Evolutionary conservation across 352 stramenopile species (phyloP), one percentile per base, ranked within the genome.

Genomic region (Phytophthora brassicae): DNA sequence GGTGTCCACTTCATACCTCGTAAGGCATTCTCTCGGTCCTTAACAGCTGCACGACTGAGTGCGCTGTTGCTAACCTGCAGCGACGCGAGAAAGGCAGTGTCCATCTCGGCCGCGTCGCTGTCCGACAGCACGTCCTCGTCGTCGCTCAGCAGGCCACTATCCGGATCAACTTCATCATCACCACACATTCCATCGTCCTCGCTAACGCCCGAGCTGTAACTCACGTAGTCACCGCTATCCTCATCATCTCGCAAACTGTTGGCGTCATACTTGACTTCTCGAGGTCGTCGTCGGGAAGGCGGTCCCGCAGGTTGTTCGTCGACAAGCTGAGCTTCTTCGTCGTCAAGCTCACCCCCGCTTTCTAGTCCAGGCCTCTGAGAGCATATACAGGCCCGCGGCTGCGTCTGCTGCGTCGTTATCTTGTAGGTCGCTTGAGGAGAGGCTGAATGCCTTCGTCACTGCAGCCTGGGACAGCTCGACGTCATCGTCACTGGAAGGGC

Each of bases 391-490:
- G 26, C 36, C 58, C 17, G 29, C 31, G 13, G 60, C 47, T 36
- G 41, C 52, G 11, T 55, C 60, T 38, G 46, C 45, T 62, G 44
- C 9, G 38, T 29, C 28, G 2, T 53, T 38, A 33, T 23, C 8
- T 35, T 57, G 20, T 1, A 68, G 26, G 6, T 64, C 39, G n/a
- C 47, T 56, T 13, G 29, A 23, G 7, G 48, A 52, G 0, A 64
- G 4, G 16, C 39, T 31, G 50, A 68, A 63, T 12, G 41, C 60
- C 11, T 42, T 38, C 4, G 29, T 14, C 6, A 68, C 60, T 12
- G 60, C 60, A 0, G 46, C 24, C 28, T 68, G 53, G 0, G 53
- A 68, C 8, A 60, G 53, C 3, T 69, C 52, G 52, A 47, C 47
- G 12, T 69, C 61, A 14, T 38, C 50, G 4, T 47, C 45, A 16